Evolutionary conservation across 1,284 basidiomycete species (phyloP).

Genomic region (Puccinia polysora): DNA sequence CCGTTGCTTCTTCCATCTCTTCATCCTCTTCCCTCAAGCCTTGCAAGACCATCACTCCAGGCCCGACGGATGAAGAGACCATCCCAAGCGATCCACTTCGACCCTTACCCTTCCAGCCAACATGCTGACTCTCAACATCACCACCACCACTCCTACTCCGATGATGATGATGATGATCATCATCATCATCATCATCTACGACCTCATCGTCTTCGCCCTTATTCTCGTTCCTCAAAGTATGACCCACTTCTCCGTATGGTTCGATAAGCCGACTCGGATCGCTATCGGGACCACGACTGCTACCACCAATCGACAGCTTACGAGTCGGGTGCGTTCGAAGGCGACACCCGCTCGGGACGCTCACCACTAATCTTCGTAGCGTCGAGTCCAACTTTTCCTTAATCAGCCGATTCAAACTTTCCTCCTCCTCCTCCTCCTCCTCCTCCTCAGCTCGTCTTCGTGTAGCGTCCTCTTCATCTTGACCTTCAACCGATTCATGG

Average conservation of each 20-base stretch:
- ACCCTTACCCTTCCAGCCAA: neutral
- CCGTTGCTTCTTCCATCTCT: too few species aligned
- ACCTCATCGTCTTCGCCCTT: too few species aligned
- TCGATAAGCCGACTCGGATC: too few species aligned
- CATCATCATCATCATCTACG: too few species aligned
- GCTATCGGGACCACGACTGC: too few species aligned
- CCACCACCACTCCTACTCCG: too few species aligned
- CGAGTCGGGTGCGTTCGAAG: too few species aligned
- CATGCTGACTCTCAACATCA: neutral
- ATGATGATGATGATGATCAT: neutral
- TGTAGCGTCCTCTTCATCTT: neutral
- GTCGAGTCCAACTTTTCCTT: constrained; percentile 22
- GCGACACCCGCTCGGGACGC: too few species aligned
- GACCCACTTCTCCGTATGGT: neutral
- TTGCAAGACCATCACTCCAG: neutral
- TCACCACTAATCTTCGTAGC: constrained; percentile 20
- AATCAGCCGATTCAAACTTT: neutral
- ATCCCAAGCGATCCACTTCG: neutral
- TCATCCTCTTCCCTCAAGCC: neutral
- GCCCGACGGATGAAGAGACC: neutral
- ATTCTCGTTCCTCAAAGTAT: too few species aligned
- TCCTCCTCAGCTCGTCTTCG: neutral
- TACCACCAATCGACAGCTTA: too few species aligned
- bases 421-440: neutral
- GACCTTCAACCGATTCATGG: neutral